Evolutionary conservation across 2,329 filamentous ascomycete genomes (phyloP).

Genomic region (Zalaria obscura): DNA sequence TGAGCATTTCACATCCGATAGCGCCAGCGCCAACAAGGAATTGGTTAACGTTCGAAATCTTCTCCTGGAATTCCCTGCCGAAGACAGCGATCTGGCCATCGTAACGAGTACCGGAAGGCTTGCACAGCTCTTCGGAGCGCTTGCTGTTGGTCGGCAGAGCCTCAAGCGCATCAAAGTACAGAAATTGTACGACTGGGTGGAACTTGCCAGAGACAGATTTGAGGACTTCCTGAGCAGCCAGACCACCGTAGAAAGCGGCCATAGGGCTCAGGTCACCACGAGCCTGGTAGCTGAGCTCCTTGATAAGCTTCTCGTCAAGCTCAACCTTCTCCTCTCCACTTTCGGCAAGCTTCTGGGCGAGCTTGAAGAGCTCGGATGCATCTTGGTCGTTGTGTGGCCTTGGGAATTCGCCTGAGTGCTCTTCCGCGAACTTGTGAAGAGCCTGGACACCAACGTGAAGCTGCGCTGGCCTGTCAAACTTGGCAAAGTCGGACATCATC

Average conservation of each 20-base stretch:
- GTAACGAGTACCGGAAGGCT: conserved; percentile 72
- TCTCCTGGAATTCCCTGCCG: conserved; percentile 84
- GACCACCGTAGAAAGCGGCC: conserved; percentile 88
- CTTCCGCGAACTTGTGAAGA: conserved; percentile 69
- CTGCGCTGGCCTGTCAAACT: conserved; percentile 88
- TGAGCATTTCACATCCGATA: conserved; percentile 97
- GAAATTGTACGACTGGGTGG: conserved; percentile 84
- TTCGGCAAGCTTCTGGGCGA: conserved; percentile 59
- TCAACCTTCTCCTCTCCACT: conserved; percentile 58
- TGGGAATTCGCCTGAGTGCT: conserved; percentile 58
- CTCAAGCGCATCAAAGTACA: conserved; percentile 97
- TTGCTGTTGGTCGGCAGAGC: conserved; percentile 64
- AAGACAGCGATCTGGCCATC: conserved; percentile 97
- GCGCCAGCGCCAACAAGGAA: conserved; percentile 94
- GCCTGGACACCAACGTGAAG: conserved; percentile 89
- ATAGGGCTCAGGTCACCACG: conserved; percentile 81
- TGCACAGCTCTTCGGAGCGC: conserved; percentile 77
- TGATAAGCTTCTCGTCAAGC: conserved; percentile 81
- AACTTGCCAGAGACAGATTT: conserved; percentile 98
- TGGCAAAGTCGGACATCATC: conserved; percentile 88
- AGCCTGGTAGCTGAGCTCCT: conserved; percentile 89
- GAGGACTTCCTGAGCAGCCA: conserved; percentile 85
- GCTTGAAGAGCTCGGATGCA: conserved; percentile 60
- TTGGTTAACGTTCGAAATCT: conserved; percentile 76
- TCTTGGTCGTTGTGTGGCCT: conserved; percentile 74